Conservation (phyloP, 1,284 basidiomycete species). For the Rugosomyces carneus region DNA sequence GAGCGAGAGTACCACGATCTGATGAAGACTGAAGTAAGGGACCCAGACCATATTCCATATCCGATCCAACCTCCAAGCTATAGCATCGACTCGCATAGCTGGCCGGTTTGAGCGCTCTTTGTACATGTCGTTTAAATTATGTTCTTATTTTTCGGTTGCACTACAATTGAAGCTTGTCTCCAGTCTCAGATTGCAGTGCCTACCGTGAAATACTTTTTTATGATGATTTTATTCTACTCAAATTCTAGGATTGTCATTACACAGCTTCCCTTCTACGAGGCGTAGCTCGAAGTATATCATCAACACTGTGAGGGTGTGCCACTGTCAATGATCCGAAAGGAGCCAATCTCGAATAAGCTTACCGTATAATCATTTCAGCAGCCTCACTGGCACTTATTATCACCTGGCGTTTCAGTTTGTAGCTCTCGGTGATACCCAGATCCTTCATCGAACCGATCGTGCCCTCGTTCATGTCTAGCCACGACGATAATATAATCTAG, state of each 20-base stretch:
- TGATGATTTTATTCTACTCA: too few species aligned
- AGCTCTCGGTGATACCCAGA: conserved; percentile 91
- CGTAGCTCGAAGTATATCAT: conserved; percentile 62
- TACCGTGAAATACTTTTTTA: too few species aligned
- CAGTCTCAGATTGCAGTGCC: too few species aligned
- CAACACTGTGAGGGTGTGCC: conserved; percentile 39
- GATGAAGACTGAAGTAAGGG: too few species aligned
- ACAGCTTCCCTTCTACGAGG: conserved; percentile 63
- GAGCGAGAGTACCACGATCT: too few species aligned
- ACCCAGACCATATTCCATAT: too few species aligned
- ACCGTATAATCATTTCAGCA: conserved; percentile 97
- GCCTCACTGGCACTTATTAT: conserved; percentile 94
- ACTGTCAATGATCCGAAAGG: conserved; percentile 1
- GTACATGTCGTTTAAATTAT: too few species aligned
- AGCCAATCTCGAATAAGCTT: conserved; percentile 29
- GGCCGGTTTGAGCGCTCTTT: too few species aligned
- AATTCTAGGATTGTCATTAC: conserved; percentile 22
- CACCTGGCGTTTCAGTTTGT: conserved; percentile 96
- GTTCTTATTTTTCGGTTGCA: too few species aligned
- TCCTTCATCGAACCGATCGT: conserved; percentile 83
- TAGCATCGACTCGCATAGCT: too few species aligned
- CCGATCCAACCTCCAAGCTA: too few species aligned
- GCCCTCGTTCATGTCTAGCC: conserved; percentile 82
- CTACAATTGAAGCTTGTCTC: too few species aligned
- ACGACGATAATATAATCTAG: conserved; percentile 3